Base-by-base conservation (phyloP, 768 basidiomycete species). In the Lentinus tigrinus region DNA sequence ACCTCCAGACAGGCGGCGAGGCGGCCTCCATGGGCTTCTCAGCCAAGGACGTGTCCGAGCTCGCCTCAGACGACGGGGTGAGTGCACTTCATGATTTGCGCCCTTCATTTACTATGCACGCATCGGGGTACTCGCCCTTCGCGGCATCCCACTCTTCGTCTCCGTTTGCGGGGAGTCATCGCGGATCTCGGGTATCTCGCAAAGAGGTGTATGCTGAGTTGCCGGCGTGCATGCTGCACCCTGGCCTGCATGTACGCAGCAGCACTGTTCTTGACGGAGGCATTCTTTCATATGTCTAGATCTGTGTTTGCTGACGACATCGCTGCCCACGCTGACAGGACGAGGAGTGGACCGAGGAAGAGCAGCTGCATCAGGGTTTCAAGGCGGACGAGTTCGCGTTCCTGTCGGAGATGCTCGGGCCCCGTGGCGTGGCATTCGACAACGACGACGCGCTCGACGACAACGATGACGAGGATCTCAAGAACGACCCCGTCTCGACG, bases 311-410 rank as follows among this genome's bases (percentile, higher is more conserved):
- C 26, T 48, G 39, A 5, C 26, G 52, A 26, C 26, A 46, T 19
- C 27, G 10, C 19, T 52, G 10, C 42, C 27, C 47, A 13, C 56
- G 47, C 16, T 48, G 71, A 27, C 70, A 92, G 80, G 90, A 94
- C 62, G 93, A 93, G 34, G 92, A 93, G n/a, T 98, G 96, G 96
- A 81, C 84, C 10, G 95, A 97, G 65, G 94, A 95, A 67, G 94
- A 91, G 58, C 51, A 47, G 24, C 49, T 81, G 34, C 75, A 83
- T 48, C 81, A 84, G 65, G 74, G 76, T 8, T 61, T 73, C 80
- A 65, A 89, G 85, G 65, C 85, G 49, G 89, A 91, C n/a, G 89
- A 93, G 65, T 85, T 91, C 62, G 84, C 86, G 23, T 92, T 86
- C 77, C 74, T 97, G 37, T 93, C 93, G 5, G 91, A 94, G 47